Evolutionary conservation across 768 basidiomycete genomes (phyloP), one percentile per base, ranked within the genome.

Genomic region (Amanita thiersii): DNA sequence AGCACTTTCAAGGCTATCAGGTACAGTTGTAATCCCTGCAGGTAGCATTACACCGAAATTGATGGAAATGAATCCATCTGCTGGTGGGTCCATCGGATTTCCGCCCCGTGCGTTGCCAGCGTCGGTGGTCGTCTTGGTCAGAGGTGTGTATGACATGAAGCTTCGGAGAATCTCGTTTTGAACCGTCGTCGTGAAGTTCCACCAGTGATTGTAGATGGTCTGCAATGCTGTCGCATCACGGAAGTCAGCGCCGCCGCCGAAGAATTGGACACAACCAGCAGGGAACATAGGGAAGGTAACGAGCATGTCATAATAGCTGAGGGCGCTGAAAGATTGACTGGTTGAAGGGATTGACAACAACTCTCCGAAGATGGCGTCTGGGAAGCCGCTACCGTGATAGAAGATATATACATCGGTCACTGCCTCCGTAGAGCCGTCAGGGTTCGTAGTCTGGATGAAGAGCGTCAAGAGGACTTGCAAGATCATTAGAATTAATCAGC

Each of bases 41-140:
- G 50, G 41, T 35, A 62, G 56, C 26, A 57, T 55, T 3, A 58
- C 53, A 30, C 60, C 53, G 18, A 67, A 54, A 32, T 62, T 45
- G 3, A 62, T 46, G 10, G 52, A 47, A 30, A 49, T 49, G 37
- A 52, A 61, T 14, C 47, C 43, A 8, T 53, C 58, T 21, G 44
- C 29, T 9, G 57, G 56, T 3, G 57, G 34, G 40, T 54, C 34
- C 20, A 63, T 59, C 8, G 51, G 56, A 43, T 59, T 61, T 12
- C 61, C 56, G 14, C 59, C 60, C 15, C 41, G 52, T 7, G 42
- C 48, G 2, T 47, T 42, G 8, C 59, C 54, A 12, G 52, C 54
- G 12, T 46, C 37, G 30, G 59, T 59, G 32, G 59, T 58, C 1
- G 54, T 43, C 15, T 58, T 32, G 1, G 47, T 44, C 12, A 63